A percentile compares a stretch with the other conserved stretches of the same genome.
phyloP scores from a whole-genome alignment of 2,329 filamentous ascomycete genomes.

The Aureobasidium sp. region DNA sequence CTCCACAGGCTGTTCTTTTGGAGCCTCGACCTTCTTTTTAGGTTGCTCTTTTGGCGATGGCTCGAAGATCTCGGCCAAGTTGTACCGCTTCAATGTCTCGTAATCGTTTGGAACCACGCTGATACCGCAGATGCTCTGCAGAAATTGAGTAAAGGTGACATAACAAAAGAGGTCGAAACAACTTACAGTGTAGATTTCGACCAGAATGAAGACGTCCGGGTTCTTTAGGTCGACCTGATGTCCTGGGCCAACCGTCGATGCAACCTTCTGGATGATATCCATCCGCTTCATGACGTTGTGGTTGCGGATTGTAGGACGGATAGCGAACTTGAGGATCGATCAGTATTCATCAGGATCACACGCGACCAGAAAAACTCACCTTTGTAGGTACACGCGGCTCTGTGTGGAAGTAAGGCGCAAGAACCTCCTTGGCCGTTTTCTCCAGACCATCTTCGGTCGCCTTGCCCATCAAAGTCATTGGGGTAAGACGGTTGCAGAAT shows the following conservation, averaged over 20 bases:
- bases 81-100: constrained; percentile 67
- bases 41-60: constrained; percentile 31
- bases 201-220: constrained; percentile 70
- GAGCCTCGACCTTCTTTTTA: constrained; percentile 15
- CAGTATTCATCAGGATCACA: not conserved
- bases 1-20: constrained; percentile 16
- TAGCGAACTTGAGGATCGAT: constrained; percentile 57
- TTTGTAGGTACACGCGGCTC: constrained; percentile 41
- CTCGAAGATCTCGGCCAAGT: constrained; percentile 64
- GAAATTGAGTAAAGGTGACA: not conserved
- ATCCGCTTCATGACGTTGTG: constrained; percentile 61
- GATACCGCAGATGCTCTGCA: constrained; percentile 65
- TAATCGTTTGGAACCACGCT: constrained; percentile 70
- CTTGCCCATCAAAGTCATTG: constrained; percentile 52
- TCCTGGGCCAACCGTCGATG: constrained; percentile 52
- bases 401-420: constrained; percentile 55
- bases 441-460: constrained; percentile 62
- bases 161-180: not conserved
- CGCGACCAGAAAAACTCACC: constrained; percentile 27
- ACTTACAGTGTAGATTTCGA: constrained; percentile 72
- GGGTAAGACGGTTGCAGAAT: constrained; percentile 52
- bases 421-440: constrained; percentile 54
- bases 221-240: constrained; percentile 71
- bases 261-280: constrained; percentile 62
- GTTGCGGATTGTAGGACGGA: constrained; percentile 68